Evolutionary conservation across 2,329 filamentous ascomycete species (phyloP), one percentile per base, ranked within the genome.

Genomic region (Talaromyces sp.): DNA sequence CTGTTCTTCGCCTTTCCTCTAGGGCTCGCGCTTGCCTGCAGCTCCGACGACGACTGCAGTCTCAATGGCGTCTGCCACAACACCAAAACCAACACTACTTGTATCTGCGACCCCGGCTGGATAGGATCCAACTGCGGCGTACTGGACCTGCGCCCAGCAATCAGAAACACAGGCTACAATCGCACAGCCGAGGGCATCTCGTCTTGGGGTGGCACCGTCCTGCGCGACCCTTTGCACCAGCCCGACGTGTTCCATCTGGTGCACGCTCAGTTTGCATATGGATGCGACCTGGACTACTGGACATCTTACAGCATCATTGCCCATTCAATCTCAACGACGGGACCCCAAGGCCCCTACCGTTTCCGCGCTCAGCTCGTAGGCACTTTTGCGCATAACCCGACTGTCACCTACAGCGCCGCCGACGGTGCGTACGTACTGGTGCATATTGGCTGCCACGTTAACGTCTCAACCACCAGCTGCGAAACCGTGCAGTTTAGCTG

Each of bases 261-360:
- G 51, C 72, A 74, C 1, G 75, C 78, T 0, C 77, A 81, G 54
- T 80, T 82, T 60, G 69, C 72, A 0, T 70, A 76, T 56, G 77
- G 76, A 7, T 82, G 80, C 56, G 79, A 79, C 0, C 70, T 82
- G 1, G 68, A 68, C 6, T 78, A 76, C n/a, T 82, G 80, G 79
- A 70, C 74, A 11, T 79, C 79, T 0, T 79, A 76, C 56, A 78
- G 75, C 19, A 77, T 74, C 19, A 70, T 81, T 19, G 75, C 79
- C 29, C 69, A 79, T 17, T 79, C 80, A 1, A 80, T 80, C 62
- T 80, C 79, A 0, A 72, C 65, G 0, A 27, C 35, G 2, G 80
- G 79, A 0, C 79, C 80, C 0, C 68, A 71, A 11, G 80, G 80
- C 0, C 80, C 79, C 0, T 82, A 81, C 51, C 54, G 62, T 4